A percentile compares a stretch with the other conserved stretches of the same genome.
These are phyloP conservation scores for Penicillium malachiteum DNA, from an alignment of 495 filamentous ascomycete species.

Conservation along the genomic window DNA sequence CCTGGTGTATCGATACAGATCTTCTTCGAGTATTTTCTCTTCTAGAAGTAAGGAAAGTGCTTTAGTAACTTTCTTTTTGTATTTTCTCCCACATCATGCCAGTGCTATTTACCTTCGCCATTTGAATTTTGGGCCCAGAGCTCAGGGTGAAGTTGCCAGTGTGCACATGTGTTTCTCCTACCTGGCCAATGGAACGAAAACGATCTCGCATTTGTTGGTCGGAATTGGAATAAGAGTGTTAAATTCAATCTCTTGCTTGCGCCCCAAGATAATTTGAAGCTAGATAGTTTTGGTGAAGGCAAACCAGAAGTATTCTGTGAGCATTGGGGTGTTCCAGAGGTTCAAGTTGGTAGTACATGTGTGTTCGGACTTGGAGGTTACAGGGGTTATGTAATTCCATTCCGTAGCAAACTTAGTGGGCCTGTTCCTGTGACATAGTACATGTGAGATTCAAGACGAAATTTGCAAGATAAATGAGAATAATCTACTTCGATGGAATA, in stretches of 20 bases:
- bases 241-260: neutral
- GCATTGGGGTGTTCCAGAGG: too few relatives aligned
- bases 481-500: too few relatives aligned
- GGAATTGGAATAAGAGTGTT: neutral
- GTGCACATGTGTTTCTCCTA: neutral
- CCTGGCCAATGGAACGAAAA: conserved; percentile 6
- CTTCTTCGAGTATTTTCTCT: conserved; percentile 21
- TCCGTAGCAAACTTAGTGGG: too few relatives aligned
- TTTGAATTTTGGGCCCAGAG: conserved; percentile 7
- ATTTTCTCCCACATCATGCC: neutral
- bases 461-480: too few relatives aligned
- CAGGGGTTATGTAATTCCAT: too few relatives aligned
- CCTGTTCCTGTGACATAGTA: too few relatives aligned
- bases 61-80: neutral
- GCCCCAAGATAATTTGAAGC: neutral
- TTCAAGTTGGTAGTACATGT: too few relatives aligned
- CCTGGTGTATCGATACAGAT: conserved; percentile 34
- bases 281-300: too few relatives aligned
- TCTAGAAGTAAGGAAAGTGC: neutral
- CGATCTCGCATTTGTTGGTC: conserved; percentile 8
- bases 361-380: too few relatives aligned
- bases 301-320: too few relatives aligned
- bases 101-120: conserved; percentile 6
- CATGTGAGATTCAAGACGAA: too few relatives aligned
- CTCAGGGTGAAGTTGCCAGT: too few relatives aligned